Evolutionary conservation across 2,329 filamentous ascomycete species (phyloP), one percentile per base, ranked within the genome.

Genomic region (Emydomyces testavorans): DNA sequence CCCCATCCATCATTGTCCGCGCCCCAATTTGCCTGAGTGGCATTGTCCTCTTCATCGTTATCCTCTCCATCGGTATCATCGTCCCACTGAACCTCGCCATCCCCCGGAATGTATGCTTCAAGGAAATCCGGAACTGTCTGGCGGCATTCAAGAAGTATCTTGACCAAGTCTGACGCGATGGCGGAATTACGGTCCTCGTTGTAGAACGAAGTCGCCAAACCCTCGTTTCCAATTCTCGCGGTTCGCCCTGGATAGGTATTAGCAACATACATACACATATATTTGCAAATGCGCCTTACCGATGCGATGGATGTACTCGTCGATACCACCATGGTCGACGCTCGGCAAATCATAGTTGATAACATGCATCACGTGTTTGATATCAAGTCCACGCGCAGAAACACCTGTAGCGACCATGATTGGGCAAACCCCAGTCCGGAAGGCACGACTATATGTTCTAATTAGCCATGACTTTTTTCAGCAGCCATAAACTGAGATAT

Each of bases 271-370:
- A n/a, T n/a, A n/a, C n/a, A n/a, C n/a, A n/a, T n/a, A n/a, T n/a
- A n/a, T n/a, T n/a, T n/a, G n/a, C n/a, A 40, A 18, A 32, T 21
- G 34, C 11, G n/a, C 6, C 46, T 35, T 78, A 86, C 84, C 92
- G 61, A 96, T 96, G 10, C 92, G 86, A 61, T 98, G 92, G 21
- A 84, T 80, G 58, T 96, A 98, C 63, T 96, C 92, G 41, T 85
- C 80, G 48, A 95, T 94, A 1, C 89, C 90, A n/a, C 87, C 88
- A 56, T 90, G 76, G 0, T 79, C 71, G 36, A 73, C 67, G 4
- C 74, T 79, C 0, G 90, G 90, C 1, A 96, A 71, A 52, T 96
- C 89, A 57, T 81, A 96, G 68, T 98, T 96, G 74, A 98, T 82
- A 51, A 98, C 84, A 54, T 94, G 87, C 71, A 82, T 79, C 4